These are phyloP conservation scores for Plantago elongata DNA, from an alignment of 257 asterid species.

Conservation along the genomic window DNA sequence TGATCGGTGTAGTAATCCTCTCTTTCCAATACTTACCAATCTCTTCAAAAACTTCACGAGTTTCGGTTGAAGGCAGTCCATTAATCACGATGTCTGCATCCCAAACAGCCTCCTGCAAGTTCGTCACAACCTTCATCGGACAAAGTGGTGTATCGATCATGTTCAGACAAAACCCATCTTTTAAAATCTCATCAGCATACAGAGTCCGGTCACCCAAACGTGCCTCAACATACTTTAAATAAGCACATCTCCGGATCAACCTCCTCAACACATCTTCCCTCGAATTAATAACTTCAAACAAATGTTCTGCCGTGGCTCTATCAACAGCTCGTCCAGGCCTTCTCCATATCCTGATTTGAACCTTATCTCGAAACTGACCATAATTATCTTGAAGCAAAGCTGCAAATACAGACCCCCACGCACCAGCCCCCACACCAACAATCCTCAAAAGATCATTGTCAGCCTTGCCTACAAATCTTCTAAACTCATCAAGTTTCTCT, in stretches of 20 bases:
- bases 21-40: conserved; percentile 84
- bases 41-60: conserved; percentile 70
- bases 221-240: conserved; percentile 79
- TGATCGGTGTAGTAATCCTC: conserved; percentile 58
- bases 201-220: conserved; percentile 79
- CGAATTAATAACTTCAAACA: conserved; percentile 83
- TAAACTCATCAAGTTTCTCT: conserved; percentile 70
- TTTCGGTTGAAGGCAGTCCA: conserved; percentile 90
- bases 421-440: conserved; percentile 88
- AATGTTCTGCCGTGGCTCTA: conserved; percentile 62
- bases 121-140: conserved; percentile 84
- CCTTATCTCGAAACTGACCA: conserved; percentile 65
- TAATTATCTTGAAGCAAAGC: conserved; percentile 83
- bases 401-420: conserved; percentile 88
- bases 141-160: conserved; percentile 92
- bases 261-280: conserved; percentile 80
- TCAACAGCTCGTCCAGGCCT: conserved; percentile 65
- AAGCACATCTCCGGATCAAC: conserved; percentile 83
- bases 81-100: conserved; percentile 83
- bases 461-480: conserved; percentile 47
- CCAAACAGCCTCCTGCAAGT: conserved; percentile 96
- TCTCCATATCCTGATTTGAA: conserved; percentile 78
- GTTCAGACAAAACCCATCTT: conserved; percentile 84
- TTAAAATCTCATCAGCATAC: conserved; percentile 78
- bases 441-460: conserved; percentile 66